Base-by-base conservation (phyloP, 768 basidiomycete genomes). In the Trametes sanguinea region DNA sequence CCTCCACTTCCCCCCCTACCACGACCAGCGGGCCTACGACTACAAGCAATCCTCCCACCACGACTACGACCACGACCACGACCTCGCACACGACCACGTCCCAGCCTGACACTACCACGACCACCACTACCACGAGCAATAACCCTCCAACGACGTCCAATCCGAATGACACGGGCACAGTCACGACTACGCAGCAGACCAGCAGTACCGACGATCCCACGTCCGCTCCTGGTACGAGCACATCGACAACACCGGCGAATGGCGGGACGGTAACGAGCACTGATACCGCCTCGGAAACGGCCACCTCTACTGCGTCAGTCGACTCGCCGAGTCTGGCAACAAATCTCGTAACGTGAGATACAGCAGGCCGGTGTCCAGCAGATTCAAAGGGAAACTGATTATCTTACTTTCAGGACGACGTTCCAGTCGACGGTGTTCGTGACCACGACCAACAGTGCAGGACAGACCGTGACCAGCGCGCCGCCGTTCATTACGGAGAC, bases 401-500 rank as follows among this genome's bases (percentile, higher is more conserved):
- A 2, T 46, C 17, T 0, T 33, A 33, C 10, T 66, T 50, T 61
- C 68, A 89, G 87, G 58, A 79, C 81, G 27, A 88, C 84, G 2
- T 75, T 86, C 54, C 72, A 74, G 59, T 82, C 77, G 27, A 83
- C 83, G 0, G 75, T 88, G 10, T 82, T 80, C 60, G 63, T 88
- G 30, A 82, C 80, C 10, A 86, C 85, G 1, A 90, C 87, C n/a
- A 80, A 89, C 68, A 76, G 73, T 63, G 69, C 71, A 44, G 89
- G 89, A 32, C 72, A 74, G 32, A 71, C 76, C 5, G 75, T 79
- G 3, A 79, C 80, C 13, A 82, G 76, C 55, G 78, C 84, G 8
- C 88, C 89, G 16, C 74, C 83, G 6, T 68, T 80, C 32, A 71
- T 92, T 64, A 92, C 90, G 7, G 74, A 81, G 37, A 76, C 82